phyloP scores from a whole-genome alignment of 192 early-diverging fungal genomes.

The Phlyctochytrium bullatum region DNA sequence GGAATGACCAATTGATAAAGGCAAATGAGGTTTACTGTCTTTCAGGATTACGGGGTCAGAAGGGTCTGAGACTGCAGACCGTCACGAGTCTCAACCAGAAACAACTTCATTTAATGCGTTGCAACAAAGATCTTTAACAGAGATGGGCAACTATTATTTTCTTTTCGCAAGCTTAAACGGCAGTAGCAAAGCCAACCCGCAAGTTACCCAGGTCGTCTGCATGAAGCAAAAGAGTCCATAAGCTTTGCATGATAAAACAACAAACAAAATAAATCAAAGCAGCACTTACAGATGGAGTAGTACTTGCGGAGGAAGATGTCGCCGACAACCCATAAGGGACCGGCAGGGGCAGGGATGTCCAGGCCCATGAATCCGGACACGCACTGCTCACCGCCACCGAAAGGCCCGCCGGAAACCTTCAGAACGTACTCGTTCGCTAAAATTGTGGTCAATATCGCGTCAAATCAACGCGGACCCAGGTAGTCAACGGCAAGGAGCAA shows the following conservation, averaged over 20 bases:
- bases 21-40: no score
- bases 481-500: no score
- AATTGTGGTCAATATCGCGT: no score
- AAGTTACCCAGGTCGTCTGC: conserved; percentile 51
- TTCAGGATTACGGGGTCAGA: no score
- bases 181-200: conserved; percentile 65
- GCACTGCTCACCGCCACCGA: conserved; percentile 38
- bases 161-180: no score
- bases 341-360: conserved; percentile 57
- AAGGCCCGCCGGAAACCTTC: conserved; percentile 26
- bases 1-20: no score
- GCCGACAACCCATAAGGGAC: conserved; percentile 57
- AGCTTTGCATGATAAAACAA: background rate
- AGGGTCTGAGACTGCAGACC: no score
- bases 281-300: conserved; percentile 50
- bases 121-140: no score
- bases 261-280: conserved; percentile 9
- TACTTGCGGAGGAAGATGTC: conserved; percentile 59
- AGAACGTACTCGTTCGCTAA: conserved; percentile 58
- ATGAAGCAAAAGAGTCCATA: background rate
- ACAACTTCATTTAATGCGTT: no score
- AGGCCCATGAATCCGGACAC: conserved; percentile 88
- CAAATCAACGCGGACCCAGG: no score
- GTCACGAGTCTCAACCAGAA: no score
- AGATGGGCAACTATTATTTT: no score